A percentile compares a stretch with the other conserved stretches of the same genome.
phyloP scores from a whole-genome alignment of 768 basidiomycete species.

The Suillus decipiens region DNA sequence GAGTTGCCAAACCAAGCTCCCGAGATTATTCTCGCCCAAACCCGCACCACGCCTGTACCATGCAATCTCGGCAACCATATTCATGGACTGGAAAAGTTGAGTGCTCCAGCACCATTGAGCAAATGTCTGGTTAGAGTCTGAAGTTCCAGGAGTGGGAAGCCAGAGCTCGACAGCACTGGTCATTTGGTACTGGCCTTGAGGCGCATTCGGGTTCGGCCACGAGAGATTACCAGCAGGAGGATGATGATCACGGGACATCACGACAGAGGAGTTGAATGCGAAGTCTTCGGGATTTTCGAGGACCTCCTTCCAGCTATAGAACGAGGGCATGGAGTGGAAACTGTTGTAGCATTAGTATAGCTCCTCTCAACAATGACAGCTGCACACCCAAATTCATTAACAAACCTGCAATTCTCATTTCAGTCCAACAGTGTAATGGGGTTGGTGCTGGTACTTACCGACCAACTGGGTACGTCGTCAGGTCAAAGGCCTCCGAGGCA shows the following conservation, averaged over 20 bases:
- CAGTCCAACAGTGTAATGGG: background rate
- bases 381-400: constrained; percentile 59
- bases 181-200: constrained; percentile 55
- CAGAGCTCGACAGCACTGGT: constrained; percentile 51
- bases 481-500: constrained; percentile 51
- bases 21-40: constrained; percentile 57
- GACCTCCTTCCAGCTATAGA: constrained; percentile 62
- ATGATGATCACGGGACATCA: constrained; percentile 57
- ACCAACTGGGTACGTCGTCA: constrained; percentile 52
- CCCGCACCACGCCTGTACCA: constrained; percentile 64
- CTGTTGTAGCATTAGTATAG: constrained; percentile 26
- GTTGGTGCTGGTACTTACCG: constrained; percentile 30
- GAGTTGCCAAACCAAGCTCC: constrained; percentile 59
- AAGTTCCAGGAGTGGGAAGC: constrained; percentile 52
- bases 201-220: constrained; percentile 58
- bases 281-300: constrained; percentile 52
- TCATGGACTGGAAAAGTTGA: constrained; percentile 60
- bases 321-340: constrained; percentile 65
- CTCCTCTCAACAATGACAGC: background rate
- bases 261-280: constrained; percentile 58
- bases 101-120: constrained; percentile 67
- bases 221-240: constrained; percentile 51
- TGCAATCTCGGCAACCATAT: constrained; percentile 58
- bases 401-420: constrained; percentile 37
- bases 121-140: constrained; percentile 56